Conservation (phyloP, 116 monocot species). For the Iris pallida region DNA sequence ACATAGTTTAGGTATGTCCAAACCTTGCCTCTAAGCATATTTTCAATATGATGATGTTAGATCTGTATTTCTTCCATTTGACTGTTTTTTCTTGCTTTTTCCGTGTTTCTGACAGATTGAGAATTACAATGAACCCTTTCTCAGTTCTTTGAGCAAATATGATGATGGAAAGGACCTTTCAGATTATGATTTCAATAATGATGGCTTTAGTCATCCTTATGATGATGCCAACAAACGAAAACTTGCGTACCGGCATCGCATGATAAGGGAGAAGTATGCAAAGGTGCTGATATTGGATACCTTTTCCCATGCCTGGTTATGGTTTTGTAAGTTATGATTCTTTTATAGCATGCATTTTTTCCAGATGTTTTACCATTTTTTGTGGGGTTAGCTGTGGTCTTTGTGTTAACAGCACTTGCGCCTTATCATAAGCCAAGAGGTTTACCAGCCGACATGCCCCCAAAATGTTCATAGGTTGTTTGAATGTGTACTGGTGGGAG, state of each 20-base stretch:
- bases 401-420: too few relatives aligned
- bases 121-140: slow-evolving; percentile 81
- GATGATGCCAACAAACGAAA: slow-evolving; percentile 85
- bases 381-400: neutral
- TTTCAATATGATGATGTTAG: neutral
- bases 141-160: slow-evolving; percentile 49
- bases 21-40: too few relatives aligned
- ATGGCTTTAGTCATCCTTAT: slow-evolving; percentile 52
- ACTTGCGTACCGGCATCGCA: slow-evolving; percentile 81
- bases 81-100: neutral
- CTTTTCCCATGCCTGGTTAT: slow-evolving; percentile 4
- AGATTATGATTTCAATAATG: slow-evolving; percentile 77
- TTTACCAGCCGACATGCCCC: too few relatives aligned
- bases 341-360: slow-evolving; percentile 6
- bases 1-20: too few relatives aligned
- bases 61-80: neutral
- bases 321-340: slow-evolving; percentile 26
- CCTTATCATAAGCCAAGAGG: too few relatives aligned
- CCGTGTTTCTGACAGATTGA: slow-evolving; percentile 54
- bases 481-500: too few relatives aligned
- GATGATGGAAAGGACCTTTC: slow-evolving; percentile 90
- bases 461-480: too few relatives aligned
- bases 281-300: slow-evolving; percentile 49
- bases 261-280: slow-evolving; percentile 70
- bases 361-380: neutral